Percentiles rank a stretch among this genome's conserved stretches.
Evolutionary conservation across 2,329 filamentous ascomycete species (phyloP).

Genomic region (Aspergillus viridinutans): DNA sequence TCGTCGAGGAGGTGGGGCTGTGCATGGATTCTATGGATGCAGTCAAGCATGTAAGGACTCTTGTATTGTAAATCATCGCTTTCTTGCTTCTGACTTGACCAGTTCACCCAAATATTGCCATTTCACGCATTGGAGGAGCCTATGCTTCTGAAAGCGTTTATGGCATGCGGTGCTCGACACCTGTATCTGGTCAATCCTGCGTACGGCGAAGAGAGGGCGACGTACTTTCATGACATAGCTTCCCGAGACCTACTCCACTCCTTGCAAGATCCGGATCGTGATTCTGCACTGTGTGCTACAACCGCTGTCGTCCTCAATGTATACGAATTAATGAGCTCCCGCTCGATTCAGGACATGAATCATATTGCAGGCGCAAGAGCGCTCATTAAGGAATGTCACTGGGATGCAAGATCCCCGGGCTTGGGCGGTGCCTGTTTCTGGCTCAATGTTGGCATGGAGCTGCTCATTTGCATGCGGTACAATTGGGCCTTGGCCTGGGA

Average conservation of each 20-base stretch:
- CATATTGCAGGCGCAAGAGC: slow-evolving; percentile 82
- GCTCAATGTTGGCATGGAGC: slow-evolving; percentile 86
- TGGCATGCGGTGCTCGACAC: slow-evolving; percentile 84
- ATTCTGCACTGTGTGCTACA: slow-evolving; percentile 78
- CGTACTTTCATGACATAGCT: slow-evolving; percentile 81
- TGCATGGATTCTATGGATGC: slow-evolving; percentile 95
- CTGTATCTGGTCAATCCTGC: slow-evolving; percentile 66
- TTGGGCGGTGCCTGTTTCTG: slow-evolving; percentile 89
- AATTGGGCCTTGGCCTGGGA: slow-evolving; percentile 87
- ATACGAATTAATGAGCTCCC: slow-evolving; percentile 88
- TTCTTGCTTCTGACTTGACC: slow-evolving; percentile 8
- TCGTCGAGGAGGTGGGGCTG: slow-evolving; percentile 80
- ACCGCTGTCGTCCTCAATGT: slow-evolving; percentile 86
- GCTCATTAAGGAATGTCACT: slow-evolving; percentile 82
- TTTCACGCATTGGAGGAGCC: slow-evolving; percentile 76
- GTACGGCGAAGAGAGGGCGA: slow-evolving; percentile 71
- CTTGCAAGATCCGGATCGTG: slow-evolving; percentile 77
- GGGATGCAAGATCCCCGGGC: slow-evolving; percentile 74
- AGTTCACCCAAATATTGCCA: slow-evolving; percentile 78
- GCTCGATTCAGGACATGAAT: slow-evolving; percentile 74
- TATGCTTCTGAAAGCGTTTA: slow-evolving; percentile 82
- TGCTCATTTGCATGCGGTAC: slow-evolving; percentile 81
- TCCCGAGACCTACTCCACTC: slow-evolving; percentile 71
- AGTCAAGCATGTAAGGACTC: slow-evolving; percentile 61
- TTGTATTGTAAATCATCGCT: neutral